Percentiles rank a stretch among this genome's conserved stretches.
phyloP scores from a whole-genome alignment of 805 yeast genomes.

The Isabelozyma rhagii region DNA sequence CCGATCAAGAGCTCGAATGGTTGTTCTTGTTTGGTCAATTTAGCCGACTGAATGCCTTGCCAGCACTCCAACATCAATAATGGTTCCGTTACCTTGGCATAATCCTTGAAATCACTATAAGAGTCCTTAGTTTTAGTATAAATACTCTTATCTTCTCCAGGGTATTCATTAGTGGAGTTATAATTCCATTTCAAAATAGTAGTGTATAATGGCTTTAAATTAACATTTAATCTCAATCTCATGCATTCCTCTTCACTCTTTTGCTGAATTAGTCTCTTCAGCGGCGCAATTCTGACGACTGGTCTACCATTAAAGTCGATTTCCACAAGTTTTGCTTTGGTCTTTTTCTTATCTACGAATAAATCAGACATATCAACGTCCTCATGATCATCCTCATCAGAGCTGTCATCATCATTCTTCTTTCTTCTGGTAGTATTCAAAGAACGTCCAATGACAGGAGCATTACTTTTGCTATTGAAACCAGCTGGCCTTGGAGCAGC shows the following conservation, averaged over 20 bases:
- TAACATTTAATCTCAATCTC: conserved; percentile 76
- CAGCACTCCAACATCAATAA: conserved; percentile 85
- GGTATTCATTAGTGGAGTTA: conserved; percentile 51
- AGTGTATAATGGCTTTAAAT: conserved; percentile 69
- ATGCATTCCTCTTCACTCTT: conserved; percentile 67
- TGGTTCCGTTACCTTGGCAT: conserved; percentile 71
- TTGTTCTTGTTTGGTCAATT: conserved; percentile 53
- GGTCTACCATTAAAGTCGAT: conserved; percentile 45
- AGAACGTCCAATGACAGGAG: conserved; percentile 33
- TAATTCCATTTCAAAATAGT: conserved; percentile 77
- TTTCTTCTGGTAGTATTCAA: conserved; percentile 31
- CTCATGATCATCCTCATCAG: conserved; percentile 28
- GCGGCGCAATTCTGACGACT: conserved; percentile 13
- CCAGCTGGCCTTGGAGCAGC: conserved; percentile 56
- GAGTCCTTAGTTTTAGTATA: conserved; percentile 50
- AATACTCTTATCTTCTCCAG: conserved; percentile 39
- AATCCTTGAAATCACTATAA: conserved; percentile 61
- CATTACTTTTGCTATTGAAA: conserved; percentile 35
- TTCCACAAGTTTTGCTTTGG: conserved; percentile 34
- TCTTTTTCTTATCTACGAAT: conserved; percentile 33
- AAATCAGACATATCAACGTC: conserved; percentile 39
- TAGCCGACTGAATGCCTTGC: conserved; percentile 80
- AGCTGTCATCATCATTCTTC: conserved; percentile 28
- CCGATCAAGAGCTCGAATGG: conserved; percentile 74
- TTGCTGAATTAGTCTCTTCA: conserved; percentile 30